Conservation (phyloP, 1,284 basidiomycete genomes). For the Sporisorium graminicola region DNA sequence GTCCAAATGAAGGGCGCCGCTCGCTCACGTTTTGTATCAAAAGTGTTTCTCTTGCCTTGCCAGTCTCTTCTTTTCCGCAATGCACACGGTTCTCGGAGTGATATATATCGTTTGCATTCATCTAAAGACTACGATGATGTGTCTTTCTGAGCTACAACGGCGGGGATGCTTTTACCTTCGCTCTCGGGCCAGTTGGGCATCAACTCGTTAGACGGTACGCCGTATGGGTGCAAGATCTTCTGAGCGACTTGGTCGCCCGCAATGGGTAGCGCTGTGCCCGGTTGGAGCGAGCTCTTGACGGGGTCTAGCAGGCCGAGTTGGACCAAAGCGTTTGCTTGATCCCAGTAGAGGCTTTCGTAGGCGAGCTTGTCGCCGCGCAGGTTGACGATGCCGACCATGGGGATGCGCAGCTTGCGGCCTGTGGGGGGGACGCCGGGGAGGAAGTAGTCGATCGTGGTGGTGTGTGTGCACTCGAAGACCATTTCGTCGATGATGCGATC, state of each 20-base stretch:
- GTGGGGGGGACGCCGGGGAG: slow-evolving; percentile 36
- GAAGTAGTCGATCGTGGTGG: slow-evolving; percentile 41
- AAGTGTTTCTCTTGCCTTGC: neutral
- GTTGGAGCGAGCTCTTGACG: slow-evolving; percentile 11
- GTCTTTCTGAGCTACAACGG: neutral
- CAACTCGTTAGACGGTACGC: slow-evolving; percentile 26
- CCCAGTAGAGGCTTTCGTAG: slow-evolving; percentile 44
- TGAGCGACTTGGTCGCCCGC: slow-evolving; percentile 37
- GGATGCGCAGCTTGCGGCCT: slow-evolving; percentile 23
- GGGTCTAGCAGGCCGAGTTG: slow-evolving; percentile 29
- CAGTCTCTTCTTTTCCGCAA: neutral
- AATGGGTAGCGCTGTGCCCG: slow-evolving; percentile 18
- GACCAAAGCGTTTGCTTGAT: slow-evolving; percentile 33
- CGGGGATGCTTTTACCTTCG: slow-evolving; percentile 19
- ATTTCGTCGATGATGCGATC: slow-evolving; percentile 47
- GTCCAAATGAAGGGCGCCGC: slow-evolving; percentile 10
- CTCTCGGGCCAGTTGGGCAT: slow-evolving; percentile 44
- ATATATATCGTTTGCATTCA: neutral
- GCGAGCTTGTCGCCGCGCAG: slow-evolving; percentile 44
- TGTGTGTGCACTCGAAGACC: slow-evolving; percentile 40
- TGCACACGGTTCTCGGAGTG: neutral
- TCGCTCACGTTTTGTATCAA: neutral
- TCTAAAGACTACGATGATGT: neutral
- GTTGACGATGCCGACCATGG: slow-evolving; percentile 45
- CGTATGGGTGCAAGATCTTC: slow-evolving; percentile 42